Percentiles rank a stretch among this genome's conserved stretches.
phyloP scores from a whole-genome alignment of 345 rosid species.

The Theobroma cacao region DNA sequence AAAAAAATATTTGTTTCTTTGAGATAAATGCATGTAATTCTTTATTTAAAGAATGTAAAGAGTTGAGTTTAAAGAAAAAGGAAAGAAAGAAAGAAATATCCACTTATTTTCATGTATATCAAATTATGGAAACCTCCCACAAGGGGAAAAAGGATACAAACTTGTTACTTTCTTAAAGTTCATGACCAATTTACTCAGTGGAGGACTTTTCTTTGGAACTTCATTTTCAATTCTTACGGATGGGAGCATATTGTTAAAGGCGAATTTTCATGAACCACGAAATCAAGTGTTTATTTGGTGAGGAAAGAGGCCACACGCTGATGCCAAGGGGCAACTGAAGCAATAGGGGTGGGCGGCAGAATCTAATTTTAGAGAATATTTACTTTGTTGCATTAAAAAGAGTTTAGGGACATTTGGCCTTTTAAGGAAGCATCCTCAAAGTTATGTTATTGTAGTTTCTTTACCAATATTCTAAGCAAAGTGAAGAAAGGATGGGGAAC shows the following conservation, averaged over 20 bases:
- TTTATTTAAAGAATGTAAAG: no score
- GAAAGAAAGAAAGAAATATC: no score
- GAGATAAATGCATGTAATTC: no score
- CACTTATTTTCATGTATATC: no score
- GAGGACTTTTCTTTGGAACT: neutral
- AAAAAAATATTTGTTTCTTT: no score
- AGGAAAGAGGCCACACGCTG: conserved; percentile 3
- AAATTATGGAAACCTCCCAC: neutral
- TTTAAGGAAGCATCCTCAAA: neutral
- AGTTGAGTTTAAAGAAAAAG: no score
- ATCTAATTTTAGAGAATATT: conserved; percentile 9
- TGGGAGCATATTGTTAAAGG: neutral
- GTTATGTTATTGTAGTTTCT: neutral
- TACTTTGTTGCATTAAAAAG: neutral
- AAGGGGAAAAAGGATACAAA: neutral
- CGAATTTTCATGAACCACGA: neutral
- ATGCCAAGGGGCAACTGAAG: neutral
- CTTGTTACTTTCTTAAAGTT: conserved; percentile 1
- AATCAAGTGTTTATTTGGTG: neutral
- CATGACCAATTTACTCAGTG: conserved; percentile 3
- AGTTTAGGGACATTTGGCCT: conserved; percentile 3
- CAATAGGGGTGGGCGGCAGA: neutral
- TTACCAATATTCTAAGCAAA: neutral
- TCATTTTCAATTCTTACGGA: conserved; percentile 2
- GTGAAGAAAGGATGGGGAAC: neutral